Conservation (phyloP, 805 yeast genomes). For the Ogataea pini region DNA sequence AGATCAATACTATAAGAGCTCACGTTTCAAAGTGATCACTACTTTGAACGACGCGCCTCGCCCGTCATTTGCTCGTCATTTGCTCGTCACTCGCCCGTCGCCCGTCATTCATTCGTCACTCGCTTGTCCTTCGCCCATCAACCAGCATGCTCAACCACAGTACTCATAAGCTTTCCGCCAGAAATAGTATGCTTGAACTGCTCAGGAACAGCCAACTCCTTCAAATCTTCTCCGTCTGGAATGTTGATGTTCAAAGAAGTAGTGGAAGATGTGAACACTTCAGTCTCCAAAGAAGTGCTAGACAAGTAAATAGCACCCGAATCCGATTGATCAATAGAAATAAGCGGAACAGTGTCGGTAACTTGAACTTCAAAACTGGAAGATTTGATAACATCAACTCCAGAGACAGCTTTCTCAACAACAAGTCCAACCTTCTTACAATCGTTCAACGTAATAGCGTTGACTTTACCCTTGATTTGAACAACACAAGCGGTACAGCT, state of each 20-base stretch:
- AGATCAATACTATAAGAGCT: too few species aligned
- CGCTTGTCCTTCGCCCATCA: constrained; percentile 29
- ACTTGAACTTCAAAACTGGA: constrained; percentile 82
- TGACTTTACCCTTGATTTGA: constrained; percentile 87
- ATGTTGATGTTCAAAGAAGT: constrained; percentile 84
- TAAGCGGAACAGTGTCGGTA: constrained; percentile 76
- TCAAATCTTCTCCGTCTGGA: constrained; percentile 75
- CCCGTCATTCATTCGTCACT: constrained; percentile 32
- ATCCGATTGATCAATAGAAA: constrained; percentile 86
- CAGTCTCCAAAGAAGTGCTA: constrained; percentile 67
- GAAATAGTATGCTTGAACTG: constrained; percentile 76
- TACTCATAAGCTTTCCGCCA: constrained; percentile 61
- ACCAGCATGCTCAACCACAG: constrained; percentile 83
- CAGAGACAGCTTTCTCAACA: constrained; percentile 81
- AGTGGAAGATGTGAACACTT: constrained; percentile 80
- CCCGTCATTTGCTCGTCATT: too few species aligned
- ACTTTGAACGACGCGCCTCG: neutral
- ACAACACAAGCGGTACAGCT: constrained; percentile 72
- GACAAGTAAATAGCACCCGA: constrained; percentile 81
- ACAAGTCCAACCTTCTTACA: constrained; percentile 74
- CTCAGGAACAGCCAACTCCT: constrained; percentile 86
- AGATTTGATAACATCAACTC: constrained; percentile 84
- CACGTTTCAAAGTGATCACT: too few species aligned
- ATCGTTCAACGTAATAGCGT: constrained; percentile 78
- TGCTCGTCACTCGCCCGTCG: neutral